Evolutionary conservation across 805 yeast species (phyloP), one percentile per base, ranked within the genome.

Genomic region (Metschnikowia chrysomelidarum): DNA sequence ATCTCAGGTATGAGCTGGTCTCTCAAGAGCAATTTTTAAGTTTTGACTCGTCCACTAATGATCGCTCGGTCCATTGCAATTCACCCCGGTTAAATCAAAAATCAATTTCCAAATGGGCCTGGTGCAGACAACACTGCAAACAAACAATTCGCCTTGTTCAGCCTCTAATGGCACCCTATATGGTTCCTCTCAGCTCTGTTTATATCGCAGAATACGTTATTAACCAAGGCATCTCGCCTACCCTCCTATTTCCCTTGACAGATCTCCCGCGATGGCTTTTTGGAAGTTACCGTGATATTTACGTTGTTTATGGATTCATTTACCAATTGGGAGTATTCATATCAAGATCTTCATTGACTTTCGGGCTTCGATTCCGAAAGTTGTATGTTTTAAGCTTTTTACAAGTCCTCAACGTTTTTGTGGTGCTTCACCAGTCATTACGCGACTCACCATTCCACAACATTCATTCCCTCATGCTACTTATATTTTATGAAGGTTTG

Each of bases 271-370:
- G 28, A 12, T 67, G 71, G 70, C 45, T 67, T 5, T 85, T 88
- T 51, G 52, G 61, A 2, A 62, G 74, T 13, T 87, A 75, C 56
- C 71, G 97, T 44, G 98, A 91, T 50, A 82, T 86, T 3, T 91
- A 91, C 56, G 98, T 91, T 10, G 78, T 87, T 0, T 91, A 91
- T 54, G 94, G 96, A 6, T 82, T 95, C 3, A 58, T 89, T 4
- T 91, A 91, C 51, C 98, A 91, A 57, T 54, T 87, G 3, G 98
- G 98, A 7, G 98, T 91, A 0, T 88, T 91, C 51, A 73, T 91
- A 1, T 87, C 97, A 3, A 68, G 98, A 38, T 86, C 97, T 0
- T 86, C 96, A 1, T 80, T 86, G 0, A 67, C 79, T 3, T 66
- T 81, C 38, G 70, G 70, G 3, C 49, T 85, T 17, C 65, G 94